Evolutionary conservation across 352 stramenopile species (phyloP).

Genomic region (Phytophthora constricta): DNA sequence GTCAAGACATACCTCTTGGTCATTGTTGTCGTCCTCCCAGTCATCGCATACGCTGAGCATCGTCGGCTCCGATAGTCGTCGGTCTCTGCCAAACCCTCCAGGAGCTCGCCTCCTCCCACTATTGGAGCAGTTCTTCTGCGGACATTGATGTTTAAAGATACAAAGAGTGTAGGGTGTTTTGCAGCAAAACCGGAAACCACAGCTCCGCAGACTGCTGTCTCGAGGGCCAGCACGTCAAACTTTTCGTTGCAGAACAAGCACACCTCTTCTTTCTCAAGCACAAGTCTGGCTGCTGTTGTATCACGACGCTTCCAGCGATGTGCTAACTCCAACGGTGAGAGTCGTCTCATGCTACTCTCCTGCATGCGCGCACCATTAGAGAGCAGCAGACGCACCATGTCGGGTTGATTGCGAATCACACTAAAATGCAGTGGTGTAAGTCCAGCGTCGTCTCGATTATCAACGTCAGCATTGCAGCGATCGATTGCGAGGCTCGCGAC

Average conservation of each 20-base stretch:
- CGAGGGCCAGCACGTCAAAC: conserved; percentile 67
- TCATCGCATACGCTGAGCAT: conserved; percentile 31
- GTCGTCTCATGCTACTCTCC: conserved; percentile 36
- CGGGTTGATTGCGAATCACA: conserved; percentile 78
- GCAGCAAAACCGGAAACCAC: conserved; percentile 71
- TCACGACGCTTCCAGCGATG: conserved; percentile 73
- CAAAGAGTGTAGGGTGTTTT: conserved; percentile 49
- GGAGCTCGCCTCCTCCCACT: conserved; percentile 2
- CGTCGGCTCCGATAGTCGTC: conserved; percentile 36
- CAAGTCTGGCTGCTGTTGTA: conserved; percentile 63
- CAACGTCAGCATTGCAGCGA: conserved; percentile 64
- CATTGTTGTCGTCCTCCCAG: conserved; percentile 21
- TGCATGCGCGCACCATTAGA: conserved; percentile 51
- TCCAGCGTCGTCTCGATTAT: conserved; percentile 71
- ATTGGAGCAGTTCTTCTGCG: conserved; percentile 22
- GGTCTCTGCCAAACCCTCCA: conserved; percentile 28
- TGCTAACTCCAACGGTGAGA: conserved; percentile 67
- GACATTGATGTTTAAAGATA: conserved; percentile 74
- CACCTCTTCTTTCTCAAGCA: conserved; percentile 73
- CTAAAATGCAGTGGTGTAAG: conserved; percentile 83
- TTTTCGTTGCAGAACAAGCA: conserved; percentile 84
- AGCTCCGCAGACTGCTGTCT: conserved; percentile 61
- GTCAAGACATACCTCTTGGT: conserved; percentile 19
- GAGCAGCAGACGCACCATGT: conserved; percentile 75
- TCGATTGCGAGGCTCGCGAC: conserved; percentile 75